Conservation (phyloP, 306 rosid species). For the Cotoneaster glaucophyllus region DNA sequence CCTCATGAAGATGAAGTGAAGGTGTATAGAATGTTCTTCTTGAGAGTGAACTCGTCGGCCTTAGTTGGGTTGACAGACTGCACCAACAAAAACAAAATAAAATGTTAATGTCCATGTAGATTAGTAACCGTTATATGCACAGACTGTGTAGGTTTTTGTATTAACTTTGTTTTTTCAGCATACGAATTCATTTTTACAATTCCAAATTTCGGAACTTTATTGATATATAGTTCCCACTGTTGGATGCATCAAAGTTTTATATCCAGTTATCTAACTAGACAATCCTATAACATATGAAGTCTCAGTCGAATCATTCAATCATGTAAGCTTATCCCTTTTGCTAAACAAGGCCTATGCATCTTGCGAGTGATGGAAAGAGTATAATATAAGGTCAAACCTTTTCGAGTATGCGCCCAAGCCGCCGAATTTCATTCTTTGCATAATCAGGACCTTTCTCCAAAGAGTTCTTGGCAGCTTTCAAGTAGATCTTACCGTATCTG, state of each 20-base stretch:
- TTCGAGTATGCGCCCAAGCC: constrained; percentile 69
- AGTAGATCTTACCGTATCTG: constrained; percentile 67
- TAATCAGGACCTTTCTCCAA: constrained; percentile 72
- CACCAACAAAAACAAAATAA: background rate
- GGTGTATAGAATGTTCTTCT: constrained; percentile 73
- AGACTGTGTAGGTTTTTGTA: background rate
- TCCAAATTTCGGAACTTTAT: background rate
- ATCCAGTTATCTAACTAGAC: background rate
- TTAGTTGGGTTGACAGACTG: constrained; percentile 78
- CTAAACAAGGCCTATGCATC: background rate
- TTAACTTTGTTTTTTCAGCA: background rate
- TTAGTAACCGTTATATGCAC: background rate
- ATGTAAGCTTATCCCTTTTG: background rate
- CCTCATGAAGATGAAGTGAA: constrained; percentile 41
- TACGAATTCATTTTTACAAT: background rate
- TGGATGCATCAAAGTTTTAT: background rate
- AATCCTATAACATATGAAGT: background rate
- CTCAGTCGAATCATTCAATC: background rate
- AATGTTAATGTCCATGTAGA: background rate
- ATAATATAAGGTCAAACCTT: constrained; percentile 33
- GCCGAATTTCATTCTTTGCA: constrained; percentile 65
- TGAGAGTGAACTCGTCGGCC: constrained; percentile 78
- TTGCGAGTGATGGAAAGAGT: background rate
- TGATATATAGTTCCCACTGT: background rate
- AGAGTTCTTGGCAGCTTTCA: constrained; percentile 60